Conservation (phyloP, 176 grass and related monocot species). For the Phragmites australis region DNA sequence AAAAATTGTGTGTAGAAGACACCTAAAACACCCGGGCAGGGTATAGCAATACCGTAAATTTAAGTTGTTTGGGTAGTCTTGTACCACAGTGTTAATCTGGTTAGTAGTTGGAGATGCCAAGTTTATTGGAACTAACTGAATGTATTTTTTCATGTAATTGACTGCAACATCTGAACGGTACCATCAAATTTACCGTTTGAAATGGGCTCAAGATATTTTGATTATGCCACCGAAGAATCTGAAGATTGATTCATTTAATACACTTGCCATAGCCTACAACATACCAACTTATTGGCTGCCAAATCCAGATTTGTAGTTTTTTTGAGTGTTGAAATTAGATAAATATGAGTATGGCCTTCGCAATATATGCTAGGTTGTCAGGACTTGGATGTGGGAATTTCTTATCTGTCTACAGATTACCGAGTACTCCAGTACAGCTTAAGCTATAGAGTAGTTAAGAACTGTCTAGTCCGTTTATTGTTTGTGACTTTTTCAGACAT, state of each 20-base stretch:
- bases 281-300: neutral
- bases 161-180: neutral
- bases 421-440: neutral
- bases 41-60: too few species aligned
- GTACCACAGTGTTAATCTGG: neutral
- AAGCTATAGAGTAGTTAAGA: neutral
- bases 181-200: neutral
- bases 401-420: neutral
- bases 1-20: too few species aligned
- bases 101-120: neutral
- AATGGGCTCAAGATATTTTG: neutral
- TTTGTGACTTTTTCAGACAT: too few species aligned
- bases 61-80: neutral
- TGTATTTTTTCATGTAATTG: neutral
- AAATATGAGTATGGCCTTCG: neutral
- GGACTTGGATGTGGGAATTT: neutral
- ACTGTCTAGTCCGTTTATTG: neutral
- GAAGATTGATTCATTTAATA: neutral
- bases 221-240: too few species aligned
- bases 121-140: neutral
- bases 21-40: too few species aligned
- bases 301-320: neutral
- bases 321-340: neutral
- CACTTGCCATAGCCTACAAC: neutral
- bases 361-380: neutral